phyloP scores from a whole-genome alignment of 1,139 yeast genomes.

The Candida tetrigidarum region DNA sequence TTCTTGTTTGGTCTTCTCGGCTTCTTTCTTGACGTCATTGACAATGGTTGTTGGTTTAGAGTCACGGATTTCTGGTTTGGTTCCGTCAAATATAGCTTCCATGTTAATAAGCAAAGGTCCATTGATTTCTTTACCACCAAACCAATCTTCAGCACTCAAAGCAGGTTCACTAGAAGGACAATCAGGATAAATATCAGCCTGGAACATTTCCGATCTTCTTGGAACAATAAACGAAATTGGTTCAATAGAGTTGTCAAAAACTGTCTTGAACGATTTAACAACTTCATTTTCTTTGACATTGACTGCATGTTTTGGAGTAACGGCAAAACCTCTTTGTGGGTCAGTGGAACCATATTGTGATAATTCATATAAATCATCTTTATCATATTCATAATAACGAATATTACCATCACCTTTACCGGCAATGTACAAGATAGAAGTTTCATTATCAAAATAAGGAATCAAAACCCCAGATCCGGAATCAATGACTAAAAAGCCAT shows the following conservation, averaged over 20 bases:
- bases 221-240: conserved; percentile 94
- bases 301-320: conserved; percentile 81
- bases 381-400: conserved; percentile 85
- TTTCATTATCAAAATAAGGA: conserved; percentile 86
- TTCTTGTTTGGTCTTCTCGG: conserved; percentile 23
- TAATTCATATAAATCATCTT: conserved; percentile 78
- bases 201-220: conserved; percentile 90
- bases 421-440: conserved; percentile 81
- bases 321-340: conserved; percentile 96
- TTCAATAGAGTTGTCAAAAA: conserved; percentile 80
- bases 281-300: conserved; percentile 85
- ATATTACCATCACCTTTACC: conserved; percentile 99
- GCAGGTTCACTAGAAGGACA: conserved; percentile 85
- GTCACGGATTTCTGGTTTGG: conserved; percentile 48
- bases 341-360: conserved; percentile 88
- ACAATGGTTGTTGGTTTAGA: conserved; percentile 37
- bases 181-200: conserved; percentile 90
- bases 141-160: conserved; percentile 77
- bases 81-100: conserved; percentile 79
- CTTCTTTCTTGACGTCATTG: conserved; percentile 30
- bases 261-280: conserved; percentile 78
- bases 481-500: conserved; percentile 84
- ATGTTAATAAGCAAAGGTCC: conserved; percentile 84
- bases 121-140: conserved; percentile 71
- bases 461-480: conserved; percentile 91